A percentile compares a stretch with the other conserved stretches of the same genome.
phyloP scores from a whole-genome alignment of 1,284 basidiomycete genomes.

The Neonothopanus nambi region DNA sequence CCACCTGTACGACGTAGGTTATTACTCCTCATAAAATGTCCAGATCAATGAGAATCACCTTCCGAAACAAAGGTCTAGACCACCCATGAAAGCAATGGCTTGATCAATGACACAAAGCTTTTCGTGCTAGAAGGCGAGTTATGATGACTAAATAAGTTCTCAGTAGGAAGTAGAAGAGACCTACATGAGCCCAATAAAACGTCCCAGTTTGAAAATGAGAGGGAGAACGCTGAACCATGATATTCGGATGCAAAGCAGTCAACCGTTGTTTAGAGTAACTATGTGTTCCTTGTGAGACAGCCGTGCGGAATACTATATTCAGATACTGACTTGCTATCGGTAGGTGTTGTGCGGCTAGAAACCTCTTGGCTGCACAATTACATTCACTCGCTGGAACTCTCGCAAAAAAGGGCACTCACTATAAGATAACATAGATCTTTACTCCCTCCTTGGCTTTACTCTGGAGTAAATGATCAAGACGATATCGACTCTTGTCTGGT shows the following conservation, averaged over 20 bases:
- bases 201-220: constrained; percentile 98
- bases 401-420: constrained; percentile 49
- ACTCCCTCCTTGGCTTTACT: constrained; percentile 96
- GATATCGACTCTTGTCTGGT: constrained; percentile 84
- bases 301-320: background rate
- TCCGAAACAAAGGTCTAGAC: constrained; percentile 92
- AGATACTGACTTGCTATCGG: constrained; percentile 75
- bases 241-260: constrained; percentile 86
- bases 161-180: constrained; percentile 24
- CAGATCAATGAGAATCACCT: constrained; percentile 39
- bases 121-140: constrained; percentile 70
- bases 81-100: constrained; percentile 97
- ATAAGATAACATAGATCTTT: constrained; percentile 95
- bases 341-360: constrained; percentile 94
- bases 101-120: constrained; percentile 98
- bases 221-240: constrained; percentile 96
- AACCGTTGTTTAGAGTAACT: constrained; percentile 93
- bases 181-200: constrained; percentile 96
- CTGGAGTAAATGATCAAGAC: constrained; percentile 86
- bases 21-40: background rate
- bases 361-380: constrained; percentile 79
- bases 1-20: constrained; percentile 59
- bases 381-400: background rate
- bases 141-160: background rate
- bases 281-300: background rate